Conservation (phyloP, 164 flowering plant genomes). For the Nymphaea colorata region DNA sequence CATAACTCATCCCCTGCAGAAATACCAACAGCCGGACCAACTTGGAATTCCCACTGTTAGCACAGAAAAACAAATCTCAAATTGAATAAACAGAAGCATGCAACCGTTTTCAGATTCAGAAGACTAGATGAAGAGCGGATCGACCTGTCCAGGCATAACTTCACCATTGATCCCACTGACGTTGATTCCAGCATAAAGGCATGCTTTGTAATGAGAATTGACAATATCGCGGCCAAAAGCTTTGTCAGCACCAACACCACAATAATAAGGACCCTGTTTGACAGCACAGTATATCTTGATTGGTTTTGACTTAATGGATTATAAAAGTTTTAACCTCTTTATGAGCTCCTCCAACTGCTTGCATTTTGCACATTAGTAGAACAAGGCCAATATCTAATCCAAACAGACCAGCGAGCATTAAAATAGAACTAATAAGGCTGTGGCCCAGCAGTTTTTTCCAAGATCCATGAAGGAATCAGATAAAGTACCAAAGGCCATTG, state of each 20-base stretch:
- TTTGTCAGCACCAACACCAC: conserved; percentile 27
- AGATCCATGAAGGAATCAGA: too few relatives aligned
- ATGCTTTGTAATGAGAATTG: conserved; percentile 31
- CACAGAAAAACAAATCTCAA: not conserved
- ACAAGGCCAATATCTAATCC: too few relatives aligned
- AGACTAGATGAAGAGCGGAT: not conserved
- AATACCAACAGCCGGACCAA: conserved; percentile 24
- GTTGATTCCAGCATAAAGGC: conserved; percentile 30
- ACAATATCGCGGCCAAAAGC: conserved; percentile 29
- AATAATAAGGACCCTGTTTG: conserved; percentile 28
- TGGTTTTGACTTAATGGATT: too few relatives aligned
- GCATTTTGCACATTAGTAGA: too few relatives aligned
- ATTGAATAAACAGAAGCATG: not conserved
- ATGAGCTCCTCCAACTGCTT: too few relatives aligned
- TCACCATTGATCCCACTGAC: conserved; percentile 30
- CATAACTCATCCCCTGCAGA: conserved; percentile 28
- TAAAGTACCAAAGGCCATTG: too few relatives aligned
- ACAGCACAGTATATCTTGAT: too few relatives aligned
- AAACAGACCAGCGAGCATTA: too few relatives aligned
- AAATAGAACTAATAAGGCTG: too few relatives aligned
- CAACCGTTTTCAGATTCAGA: not conserved
- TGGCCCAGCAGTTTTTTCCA: too few relatives aligned
- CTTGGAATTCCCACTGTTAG: conserved; percentile 26
- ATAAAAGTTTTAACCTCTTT: too few relatives aligned
- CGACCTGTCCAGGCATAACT: conserved; percentile 29